Conservation (phyloP, 1,139 yeast genomes). For the Kurtzmaniella quercitrusa region DNA sequence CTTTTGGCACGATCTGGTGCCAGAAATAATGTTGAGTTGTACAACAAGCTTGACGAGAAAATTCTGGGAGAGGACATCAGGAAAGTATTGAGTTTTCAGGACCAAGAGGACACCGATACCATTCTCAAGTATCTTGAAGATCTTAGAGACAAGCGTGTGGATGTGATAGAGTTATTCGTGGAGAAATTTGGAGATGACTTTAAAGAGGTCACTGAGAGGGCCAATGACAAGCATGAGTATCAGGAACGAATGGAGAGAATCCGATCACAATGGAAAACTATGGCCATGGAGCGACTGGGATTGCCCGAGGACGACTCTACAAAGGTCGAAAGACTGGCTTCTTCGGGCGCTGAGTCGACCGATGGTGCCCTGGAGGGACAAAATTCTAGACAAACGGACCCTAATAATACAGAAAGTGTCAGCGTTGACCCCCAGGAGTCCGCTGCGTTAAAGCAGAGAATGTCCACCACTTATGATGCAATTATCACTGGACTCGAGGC, state of each 20-base stretch:
- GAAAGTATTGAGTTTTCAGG: constrained; percentile 38
- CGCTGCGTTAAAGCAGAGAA: constrained; percentile 4
- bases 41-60: constrained; percentile 13
- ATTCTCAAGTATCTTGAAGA: constrained; percentile 46
- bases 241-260: constrained; percentile 9
- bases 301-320: neutral
- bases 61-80: constrained; percentile 53
- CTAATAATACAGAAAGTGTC: constrained; percentile 2
- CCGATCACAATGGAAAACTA: constrained; percentile 3
- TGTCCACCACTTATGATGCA: constrained; percentile 9
- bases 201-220: neutral
- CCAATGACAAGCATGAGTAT: constrained; percentile 6
- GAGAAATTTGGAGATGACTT: constrained; percentile 8
- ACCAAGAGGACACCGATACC: constrained; percentile 50
- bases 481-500: constrained; percentile 11
- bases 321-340: constrained; percentile 5
- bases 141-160: constrained; percentile 49
- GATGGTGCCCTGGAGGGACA: constrained; percentile 12
- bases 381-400: constrained; percentile 1
- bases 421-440: constrained; percentile 2
- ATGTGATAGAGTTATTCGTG: constrained; percentile 48
- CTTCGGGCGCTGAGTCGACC: constrained; percentile 16
- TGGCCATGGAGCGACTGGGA: constrained; percentile 4
- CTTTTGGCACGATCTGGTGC: constrained; percentile 3
- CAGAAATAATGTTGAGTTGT: constrained; percentile 7